Base-by-base conservation (phyloP, 192 early-diverging fungal species). In the Jimgerdemannia flammicorona region DNA sequence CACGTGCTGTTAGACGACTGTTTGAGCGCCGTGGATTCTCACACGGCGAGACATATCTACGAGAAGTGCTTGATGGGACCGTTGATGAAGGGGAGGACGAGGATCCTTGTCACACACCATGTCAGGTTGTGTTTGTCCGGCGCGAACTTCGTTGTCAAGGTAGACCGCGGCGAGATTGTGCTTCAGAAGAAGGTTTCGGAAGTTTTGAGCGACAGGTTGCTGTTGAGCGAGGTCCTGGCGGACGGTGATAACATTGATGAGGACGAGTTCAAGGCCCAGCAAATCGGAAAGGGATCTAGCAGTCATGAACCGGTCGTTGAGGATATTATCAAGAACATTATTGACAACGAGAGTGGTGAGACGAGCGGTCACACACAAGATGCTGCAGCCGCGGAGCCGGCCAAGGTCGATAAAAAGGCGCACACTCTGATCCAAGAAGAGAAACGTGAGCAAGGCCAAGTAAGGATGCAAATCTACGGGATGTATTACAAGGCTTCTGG, bases 1-100 rank as follows among this genome's bases (percentile, higher is more conserved):
- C 89, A 91, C 7, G 82, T 95, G 41, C 75, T 98, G 4, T 76
- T 96, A 43, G 96, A 98, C 71, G 95, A 98, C 75, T 91, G 91
- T 4, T 82, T 98, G 11, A 84, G 82, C 29, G 84, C 85, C 10
- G 83, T 92, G 0, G 90, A 90, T 63, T 79, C 83, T 8, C 81
- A 79, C 19, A 82, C 83, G 0, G 85, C 86, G 3, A 72, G 72
- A 9, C 81, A 80, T 19, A 81, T 91, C 6, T 91, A 87, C 67
- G 79, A 78, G 39, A 81, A 86, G 19, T 88, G 84, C 65, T 78
- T 85, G 70, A 78, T 88, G 18, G 87, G 87, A 44, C 87, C 88
- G 14, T 79, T 95, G 40, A 87, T 98, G 86, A 79, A 80, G 9
- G 89, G 86, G 43, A 86, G 94, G 4, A 98, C 96, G 1, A 75